Percentiles rank a stretch among this genome's conserved stretches.
These are phyloP conservation scores for Tilletia walkeri DNA, from an alignment of 1,284 basidiomycete species.

Conservation along the genomic window DNA sequence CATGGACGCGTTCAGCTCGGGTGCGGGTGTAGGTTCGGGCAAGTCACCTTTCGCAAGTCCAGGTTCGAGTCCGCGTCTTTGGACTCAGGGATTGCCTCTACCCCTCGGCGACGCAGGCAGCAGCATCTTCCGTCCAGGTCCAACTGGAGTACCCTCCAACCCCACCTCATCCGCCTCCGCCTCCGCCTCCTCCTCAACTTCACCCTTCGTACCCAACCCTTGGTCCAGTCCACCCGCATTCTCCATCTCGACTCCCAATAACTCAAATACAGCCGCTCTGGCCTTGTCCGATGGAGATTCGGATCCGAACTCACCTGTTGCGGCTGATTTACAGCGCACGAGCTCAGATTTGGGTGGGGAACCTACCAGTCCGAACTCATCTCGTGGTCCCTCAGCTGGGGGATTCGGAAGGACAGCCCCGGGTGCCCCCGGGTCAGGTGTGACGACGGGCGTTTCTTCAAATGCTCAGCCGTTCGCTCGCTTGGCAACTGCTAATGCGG, in stretches of 20 bases:
- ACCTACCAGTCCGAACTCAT: background rate
- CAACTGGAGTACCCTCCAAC: no score
- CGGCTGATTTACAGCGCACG: background rate
- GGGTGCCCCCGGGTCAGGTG: background rate
- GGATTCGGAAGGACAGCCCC: background rate
- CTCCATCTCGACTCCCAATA: background rate
- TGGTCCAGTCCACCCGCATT: constrained; percentile 5
- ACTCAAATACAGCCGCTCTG: background rate
- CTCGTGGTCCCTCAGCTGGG: background rate
- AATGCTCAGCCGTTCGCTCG: constrained; percentile 6
- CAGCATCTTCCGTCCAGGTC: background rate
- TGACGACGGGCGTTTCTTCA: background rate
- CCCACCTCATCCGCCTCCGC: no score
- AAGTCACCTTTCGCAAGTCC: background rate
- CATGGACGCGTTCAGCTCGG: no score
- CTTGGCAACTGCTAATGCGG: constrained; percentile 1
- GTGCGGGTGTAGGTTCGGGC: no score
- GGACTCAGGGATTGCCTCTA: background rate
- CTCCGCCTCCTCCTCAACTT: background rate
- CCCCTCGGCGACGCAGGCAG: background rate
- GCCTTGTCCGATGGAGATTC: background rate
- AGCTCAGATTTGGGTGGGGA: constrained; percentile 4
- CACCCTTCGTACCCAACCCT: background rate
- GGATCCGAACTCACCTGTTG: background rate
- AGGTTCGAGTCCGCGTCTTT: background rate